Evolutionary conservation across 108 stramenopile species (phyloP), one percentile per base, ranked within the genome.

Genomic region (Chaetoceros tenuissimus): DNA sequence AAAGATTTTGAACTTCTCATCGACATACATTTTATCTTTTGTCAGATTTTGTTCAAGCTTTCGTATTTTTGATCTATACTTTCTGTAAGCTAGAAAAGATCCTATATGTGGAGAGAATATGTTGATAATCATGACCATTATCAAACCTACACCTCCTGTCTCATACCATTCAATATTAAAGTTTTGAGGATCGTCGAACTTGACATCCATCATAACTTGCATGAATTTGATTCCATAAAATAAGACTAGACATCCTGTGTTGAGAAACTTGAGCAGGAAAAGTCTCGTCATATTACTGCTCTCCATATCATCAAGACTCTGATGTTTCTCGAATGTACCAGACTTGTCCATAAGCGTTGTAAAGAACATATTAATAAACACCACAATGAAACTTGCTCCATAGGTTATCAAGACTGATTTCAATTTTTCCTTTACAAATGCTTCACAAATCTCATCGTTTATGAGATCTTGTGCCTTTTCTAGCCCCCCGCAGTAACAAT

Each of bases 291-390:
- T 69, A 44, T 79, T 79, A 24, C 65, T 67, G 28, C 46, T 53
- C 20, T 78, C 73, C 75, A 74, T 70, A 47, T 54, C 50, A 46
- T 82, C 78, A 23, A 75, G 57, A 48, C 74, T 68, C 30, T 70
- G 73, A 50, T 82, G 81, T 48, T 64, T 78, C 53, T 82, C 81
- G 46, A 71, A 82, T 17, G 21, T n/a, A n/a, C 72, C 77, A 28
- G 72, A 63, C 46, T 46, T 51, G 51, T 78, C 69, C 72, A 81
- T 62, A 3, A 77, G 34, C 57, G 51, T 59, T 22, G 69, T 71
- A 59, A 81, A 78, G 21, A 70, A 59, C 29, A 53, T 30, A 55
- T 81, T 81, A 61, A 78, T 71, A 29, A 71, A 53, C 10, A 69
- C 48, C 19, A 81, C 73, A 34, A 71, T 58, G 49, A 77, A 57